These are phyloP conservation scores for Candida pseudoviswanathii DNA, from an alignment of 1,139 yeast species.

Conservation along the genomic window DNA sequence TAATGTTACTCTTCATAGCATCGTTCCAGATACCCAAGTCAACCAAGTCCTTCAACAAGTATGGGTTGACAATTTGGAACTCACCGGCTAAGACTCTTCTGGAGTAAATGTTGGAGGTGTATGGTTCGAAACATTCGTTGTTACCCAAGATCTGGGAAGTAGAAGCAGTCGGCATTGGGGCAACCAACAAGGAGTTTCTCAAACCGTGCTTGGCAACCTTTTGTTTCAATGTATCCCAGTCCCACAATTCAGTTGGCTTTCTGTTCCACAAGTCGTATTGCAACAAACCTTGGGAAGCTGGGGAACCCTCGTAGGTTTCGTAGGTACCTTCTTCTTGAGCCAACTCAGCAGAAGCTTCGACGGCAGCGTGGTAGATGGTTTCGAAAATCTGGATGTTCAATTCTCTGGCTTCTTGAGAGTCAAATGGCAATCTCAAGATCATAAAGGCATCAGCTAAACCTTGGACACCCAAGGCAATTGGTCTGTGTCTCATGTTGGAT, in stretches of 20 bases:
- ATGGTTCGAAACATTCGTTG: conserved; percentile 66
- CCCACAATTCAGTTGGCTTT: conserved; percentile 59
- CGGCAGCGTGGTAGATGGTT: conserved; percentile 61
- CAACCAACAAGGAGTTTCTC: conserved; percentile 61
- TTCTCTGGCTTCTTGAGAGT: conserved; percentile 56
- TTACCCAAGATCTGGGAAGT: conserved; percentile 63
- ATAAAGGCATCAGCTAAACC: conserved; percentile 64
- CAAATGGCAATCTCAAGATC: conserved; percentile 58
- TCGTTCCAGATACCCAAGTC: conserved; percentile 59
- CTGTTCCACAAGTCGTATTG: conserved; percentile 62
- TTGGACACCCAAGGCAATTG: conserved; percentile 65
- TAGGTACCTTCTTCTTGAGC: conserved; percentile 52
- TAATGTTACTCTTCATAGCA: conserved; percentile 53
- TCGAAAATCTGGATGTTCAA: conserved; percentile 61
- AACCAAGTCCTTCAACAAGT: conserved; percentile 54
- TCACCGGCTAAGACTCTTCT: conserved; percentile 66
- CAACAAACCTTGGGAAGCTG: conserved; percentile 58
- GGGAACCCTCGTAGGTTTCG: conserved; percentile 55
- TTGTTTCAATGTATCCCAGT: conserved; percentile 55
- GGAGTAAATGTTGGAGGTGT: conserved; percentile 59
- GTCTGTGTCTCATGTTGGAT: conserved; percentile 60
- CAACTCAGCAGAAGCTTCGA: conserved; percentile 58
- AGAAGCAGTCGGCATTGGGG: conserved; percentile 69
- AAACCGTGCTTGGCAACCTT: conserved; percentile 49
- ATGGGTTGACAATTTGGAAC: conserved; percentile 61